These are phyloP conservation scores for Colletotrichum aenigma DNA, from an alignment of 2,329 filamentous ascomycete species.

Conservation along the genomic window DNA sequence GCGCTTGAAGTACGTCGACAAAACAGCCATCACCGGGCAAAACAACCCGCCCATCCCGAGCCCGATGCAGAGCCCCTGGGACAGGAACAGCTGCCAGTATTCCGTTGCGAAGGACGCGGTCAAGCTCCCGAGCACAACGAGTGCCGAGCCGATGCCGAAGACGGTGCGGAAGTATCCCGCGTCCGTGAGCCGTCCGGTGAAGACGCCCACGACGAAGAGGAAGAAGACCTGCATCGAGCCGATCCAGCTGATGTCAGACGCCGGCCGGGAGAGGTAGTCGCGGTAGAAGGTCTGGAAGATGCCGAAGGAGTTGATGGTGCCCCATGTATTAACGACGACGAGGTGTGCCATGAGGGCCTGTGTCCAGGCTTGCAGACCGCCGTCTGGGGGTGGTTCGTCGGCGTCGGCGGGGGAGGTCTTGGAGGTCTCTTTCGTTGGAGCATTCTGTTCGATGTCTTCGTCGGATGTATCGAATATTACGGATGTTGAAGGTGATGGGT, in stretches of 20 bases:
- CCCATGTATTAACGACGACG: constrained; percentile 42
- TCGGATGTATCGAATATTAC: not conserved
- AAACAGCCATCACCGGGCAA: constrained; percentile 58
- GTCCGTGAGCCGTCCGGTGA: constrained; percentile 48
- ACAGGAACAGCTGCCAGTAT: constrained; percentile 55
- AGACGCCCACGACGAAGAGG: constrained; percentile 43
- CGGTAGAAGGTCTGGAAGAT: constrained; percentile 49
- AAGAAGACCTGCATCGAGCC: constrained; percentile 49
- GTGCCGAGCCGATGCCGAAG: constrained; percentile 37
- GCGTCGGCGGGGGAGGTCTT: not conserved
- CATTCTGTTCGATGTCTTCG: not conserved
- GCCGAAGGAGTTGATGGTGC: constrained; percentile 47
- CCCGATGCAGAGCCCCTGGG: constrained; percentile 56
- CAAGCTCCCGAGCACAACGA: constrained; percentile 49
- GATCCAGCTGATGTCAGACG: constrained; percentile 48
- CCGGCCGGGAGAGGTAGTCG: constrained; percentile 22
- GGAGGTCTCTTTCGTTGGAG: not conserved
- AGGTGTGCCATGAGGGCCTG: constrained; percentile 28
- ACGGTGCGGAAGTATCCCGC: constrained; percentile 45
- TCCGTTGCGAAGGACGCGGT: constrained; percentile 41
- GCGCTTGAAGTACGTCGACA: constrained; percentile 62
- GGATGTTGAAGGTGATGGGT: not conserved
- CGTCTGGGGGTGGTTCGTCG: not conserved
- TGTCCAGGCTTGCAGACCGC: not conserved
- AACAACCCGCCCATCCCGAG: constrained; percentile 58